Conservation (phyloP, 2,329 filamentous ascomycete species). For the Aspergillus pseudoviridinutans region DNA sequence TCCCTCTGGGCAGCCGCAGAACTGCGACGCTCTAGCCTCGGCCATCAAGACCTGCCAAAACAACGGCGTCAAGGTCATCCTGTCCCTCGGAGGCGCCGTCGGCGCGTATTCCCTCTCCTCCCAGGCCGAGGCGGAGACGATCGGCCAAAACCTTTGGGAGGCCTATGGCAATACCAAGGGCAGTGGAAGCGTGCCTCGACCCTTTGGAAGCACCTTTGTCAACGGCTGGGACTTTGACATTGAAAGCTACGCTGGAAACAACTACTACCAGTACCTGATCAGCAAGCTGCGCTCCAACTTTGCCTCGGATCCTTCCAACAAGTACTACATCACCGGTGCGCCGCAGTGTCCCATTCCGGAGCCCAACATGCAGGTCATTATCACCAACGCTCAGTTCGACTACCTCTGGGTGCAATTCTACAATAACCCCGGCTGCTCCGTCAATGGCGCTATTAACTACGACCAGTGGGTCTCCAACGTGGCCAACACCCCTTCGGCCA, state of each 20-base stretch:
- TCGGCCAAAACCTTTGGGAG: slow-evolving; percentile 42
- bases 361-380: slow-evolving; percentile 38
- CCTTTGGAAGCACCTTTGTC: slow-evolving; percentile 30
- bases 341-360: slow-evolving; percentile 48
- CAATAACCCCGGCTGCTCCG: slow-evolving; percentile 36
- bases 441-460: slow-evolving; percentile 22
- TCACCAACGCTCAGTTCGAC: slow-evolving; percentile 40
- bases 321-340: slow-evolving; percentile 48
- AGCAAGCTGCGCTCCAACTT: slow-evolving; percentile 31
- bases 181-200: slow-evolving; percentile 34
- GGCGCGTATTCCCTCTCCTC: slow-evolving; percentile 34
- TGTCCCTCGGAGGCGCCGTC: slow-evolving; percentile 44
- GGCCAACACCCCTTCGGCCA: slow-evolving; percentile 15
- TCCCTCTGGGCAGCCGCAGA: slow-evolving; percentile 3
- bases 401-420: slow-evolving; percentile 47
- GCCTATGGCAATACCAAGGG: slow-evolving; percentile 37
- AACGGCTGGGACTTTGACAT: slow-evolving; percentile 54
- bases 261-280: slow-evolving; percentile 30
- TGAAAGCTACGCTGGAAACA: slow-evolving; percentile 36
- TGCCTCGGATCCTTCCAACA: slow-evolving; percentile 28
- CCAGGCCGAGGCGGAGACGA: slow-evolving; percentile 36
- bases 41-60: slow-evolving; percentile 45
- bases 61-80: slow-evolving; percentile 43
- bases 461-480: slow-evolving; percentile 16
- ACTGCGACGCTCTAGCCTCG: slow-evolving; percentile 38